Base-by-base conservation (phyloP, 2,329 filamentous ascomycete genomes). In the Alternaria gaisen region DNA sequence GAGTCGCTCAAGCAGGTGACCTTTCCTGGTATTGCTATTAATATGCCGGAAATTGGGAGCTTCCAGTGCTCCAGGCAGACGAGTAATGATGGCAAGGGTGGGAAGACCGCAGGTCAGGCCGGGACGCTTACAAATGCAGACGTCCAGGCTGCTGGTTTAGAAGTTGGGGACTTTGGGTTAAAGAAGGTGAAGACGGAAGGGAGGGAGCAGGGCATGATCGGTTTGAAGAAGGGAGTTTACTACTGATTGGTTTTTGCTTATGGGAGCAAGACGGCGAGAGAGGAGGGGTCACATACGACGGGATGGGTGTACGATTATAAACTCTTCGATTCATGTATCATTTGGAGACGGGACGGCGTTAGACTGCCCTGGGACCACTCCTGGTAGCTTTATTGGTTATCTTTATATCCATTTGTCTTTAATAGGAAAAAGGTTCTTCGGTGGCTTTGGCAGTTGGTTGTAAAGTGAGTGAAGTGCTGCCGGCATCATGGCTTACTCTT, bases 171-270 rank as follows among this genome's bases (percentile, higher is more conserved):
- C 30, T 56, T 60, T 9, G 57, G 69, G 48, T 63, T 66, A 11
- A 53, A 75, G 46, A 38, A 65, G 55, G 58, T 66, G 5, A 59
- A 68, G 50, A 53, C 73, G 12, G 53, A 63, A 26, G 58, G 60
- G 16, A 76, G 76, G 67, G 70, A 74, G 58, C 55, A 75, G 18
- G 75, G 75, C 0, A 51, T 77, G 66, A 77, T 77, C 54, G 75
- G 74, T 22, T 56, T 75, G 62, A 69, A 73, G 60, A 76, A 77
- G 56, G 61, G 61, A 12, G 52, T 67, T 44, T 75, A 74, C 44
- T 74, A 75, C 48, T 74, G 63, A 68, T 34, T 44, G 22, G 12
- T 14, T 18, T 18, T 30, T 32, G n/a, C 43, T 5, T 46, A 32
- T 5, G 22, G 9, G 24, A 14, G 12, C 14, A 48, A 34, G 18